These are phyloP conservation scores for Ustilago esculenta DNA, from an alignment of 1,284 basidiomycete genomes.

Conservation along the genomic window DNA sequence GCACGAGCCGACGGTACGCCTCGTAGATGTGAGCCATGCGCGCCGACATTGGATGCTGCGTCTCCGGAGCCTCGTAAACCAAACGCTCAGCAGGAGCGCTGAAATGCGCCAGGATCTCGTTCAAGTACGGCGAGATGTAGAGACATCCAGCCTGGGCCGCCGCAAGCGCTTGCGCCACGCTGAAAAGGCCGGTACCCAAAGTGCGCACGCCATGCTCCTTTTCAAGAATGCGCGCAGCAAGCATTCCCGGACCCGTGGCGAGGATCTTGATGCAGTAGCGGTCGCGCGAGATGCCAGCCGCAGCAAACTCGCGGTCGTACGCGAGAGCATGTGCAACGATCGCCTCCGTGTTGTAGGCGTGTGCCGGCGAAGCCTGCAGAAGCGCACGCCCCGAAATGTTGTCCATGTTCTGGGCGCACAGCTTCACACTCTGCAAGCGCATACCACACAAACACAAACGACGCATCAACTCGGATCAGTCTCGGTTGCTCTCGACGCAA, in stretches of 20 bases:
- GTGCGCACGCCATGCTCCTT: conserved; percentile 63
- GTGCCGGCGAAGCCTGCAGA: conserved; percentile 25
- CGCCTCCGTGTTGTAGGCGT: conserved; percentile 23
- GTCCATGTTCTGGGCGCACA: conserved; percentile 26
- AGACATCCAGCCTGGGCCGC: conserved; percentile 64
- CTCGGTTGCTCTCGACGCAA: no score
- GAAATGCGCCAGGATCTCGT: conserved; percentile 65
- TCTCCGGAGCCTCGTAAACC: conserved; percentile 20
- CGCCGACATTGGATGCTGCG: conserved; percentile 35
- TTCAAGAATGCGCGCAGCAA: conserved; percentile 51
- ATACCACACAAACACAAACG: no score
- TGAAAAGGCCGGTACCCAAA: conserved; percentile 66
- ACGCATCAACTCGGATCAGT: no score
- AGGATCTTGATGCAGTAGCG: conserved; percentile 67
- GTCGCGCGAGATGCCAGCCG: conserved; percentile 36
- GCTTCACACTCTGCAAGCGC: conserved; percentile 16
- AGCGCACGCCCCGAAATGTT: conserved; percentile 30
- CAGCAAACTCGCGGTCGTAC: conserved; percentile 26
- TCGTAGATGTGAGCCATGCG: conserved; percentile 43
- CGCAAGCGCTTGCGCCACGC: conserved; percentile 65
- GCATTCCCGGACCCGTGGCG: conserved; percentile 64
- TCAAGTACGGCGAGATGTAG: conserved; percentile 66
- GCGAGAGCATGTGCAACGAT: conserved; percentile 31
- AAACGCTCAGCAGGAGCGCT: conserved; percentile 8
- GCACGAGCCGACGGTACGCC: conserved; percentile 18